Base-by-base conservation (phyloP, 345 rosid species). In the Microcos paniculata region DNA sequence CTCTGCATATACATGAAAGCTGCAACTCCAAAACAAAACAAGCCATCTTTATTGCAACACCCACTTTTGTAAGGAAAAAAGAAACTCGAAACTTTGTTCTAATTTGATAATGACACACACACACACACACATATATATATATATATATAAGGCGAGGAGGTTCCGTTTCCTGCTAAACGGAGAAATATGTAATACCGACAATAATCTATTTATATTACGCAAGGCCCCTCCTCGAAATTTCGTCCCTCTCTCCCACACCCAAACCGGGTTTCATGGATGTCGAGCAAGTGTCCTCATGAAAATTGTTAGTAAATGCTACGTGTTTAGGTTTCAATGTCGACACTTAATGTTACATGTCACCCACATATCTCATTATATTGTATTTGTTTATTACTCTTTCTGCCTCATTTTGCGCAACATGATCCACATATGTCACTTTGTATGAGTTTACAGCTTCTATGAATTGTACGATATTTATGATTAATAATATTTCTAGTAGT, bases 81-180 rank as follows among this genome's bases (percentile, higher is more conserved):
- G 70, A 6, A 78, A 80, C 76, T 80, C 80, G 46, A 76, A 78
- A 72, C 71, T 72, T 69, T 48, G 72, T 80, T 52, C 69, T 12
- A 11, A 10, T 24, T 33, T 18, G 24, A 43, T 46, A n/a, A 72
- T 26, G 49, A 45, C 24, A 35, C n/a, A n/a, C n/a, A n/a, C n/a
- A n/a, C n/a, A n/a, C n/a, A n/a, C n/a, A n/a, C n/a, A n/a, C n/a
- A n/a, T n/a, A n/a, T n/a, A n/a, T n/a, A n/a, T n/a, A n/a, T n/a
- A n/a, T n/a, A n/a, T n/a, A n/a, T n/a, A 61, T 33, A 23, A 31
- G 28, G n/a, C 10, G 28, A 0, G 38, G 38, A 28, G 6, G 2
- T 14, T 76, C 33, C 6, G 18, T 15, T 75, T 43, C 40, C 43
- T 61, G 19, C 71, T 51, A 38, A 4, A 58, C 15, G 9, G 57